Evolutionary conservation across 257 asterid species (phyloP).

Genomic region (Solanum habrochaites): DNA sequence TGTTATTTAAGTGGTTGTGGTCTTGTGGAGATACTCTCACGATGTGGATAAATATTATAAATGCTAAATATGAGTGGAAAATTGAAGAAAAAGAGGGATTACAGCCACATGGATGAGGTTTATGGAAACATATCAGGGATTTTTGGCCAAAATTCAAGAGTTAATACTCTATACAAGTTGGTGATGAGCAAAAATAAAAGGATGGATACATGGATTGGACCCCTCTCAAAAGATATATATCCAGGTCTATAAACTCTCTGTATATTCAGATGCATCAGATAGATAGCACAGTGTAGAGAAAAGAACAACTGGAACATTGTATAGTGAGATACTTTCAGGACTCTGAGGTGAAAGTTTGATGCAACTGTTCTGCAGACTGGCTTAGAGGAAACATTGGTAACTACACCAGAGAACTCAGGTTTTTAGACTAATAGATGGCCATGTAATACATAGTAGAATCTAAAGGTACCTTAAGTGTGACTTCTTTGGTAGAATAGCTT

Average conservation of each 20-base stretch:
- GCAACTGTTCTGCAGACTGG: not conserved
- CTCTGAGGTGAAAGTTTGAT: not conserved
- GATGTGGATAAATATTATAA: not conserved
- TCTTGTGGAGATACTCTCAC: not conserved
- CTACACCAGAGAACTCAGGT: not conserved
- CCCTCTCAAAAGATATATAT: not conserved
- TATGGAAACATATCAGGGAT: not conserved
- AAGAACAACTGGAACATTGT: not conserved
- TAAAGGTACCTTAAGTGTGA: not conserved
- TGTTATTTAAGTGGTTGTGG: not conserved
- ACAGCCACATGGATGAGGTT: not conserved
- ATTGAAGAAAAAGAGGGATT: not conserved
- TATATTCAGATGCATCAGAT: not conserved
- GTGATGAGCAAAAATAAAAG: not conserved
- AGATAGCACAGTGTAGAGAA: not conserved
- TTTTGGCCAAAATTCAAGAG: not conserved
- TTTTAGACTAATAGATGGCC: not conserved
- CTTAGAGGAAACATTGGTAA: not conserved
- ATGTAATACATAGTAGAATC: not conserved
- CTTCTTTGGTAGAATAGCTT: not conserved
- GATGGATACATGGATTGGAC: not conserved
- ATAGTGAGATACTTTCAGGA: not conserved
- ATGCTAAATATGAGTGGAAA: not conserved
- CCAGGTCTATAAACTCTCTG: not conserved
- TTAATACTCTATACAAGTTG: not conserved